Evolutionary conservation across 345 rosid species (phyloP).

Genomic region (Isatis tinctoria): DNA sequence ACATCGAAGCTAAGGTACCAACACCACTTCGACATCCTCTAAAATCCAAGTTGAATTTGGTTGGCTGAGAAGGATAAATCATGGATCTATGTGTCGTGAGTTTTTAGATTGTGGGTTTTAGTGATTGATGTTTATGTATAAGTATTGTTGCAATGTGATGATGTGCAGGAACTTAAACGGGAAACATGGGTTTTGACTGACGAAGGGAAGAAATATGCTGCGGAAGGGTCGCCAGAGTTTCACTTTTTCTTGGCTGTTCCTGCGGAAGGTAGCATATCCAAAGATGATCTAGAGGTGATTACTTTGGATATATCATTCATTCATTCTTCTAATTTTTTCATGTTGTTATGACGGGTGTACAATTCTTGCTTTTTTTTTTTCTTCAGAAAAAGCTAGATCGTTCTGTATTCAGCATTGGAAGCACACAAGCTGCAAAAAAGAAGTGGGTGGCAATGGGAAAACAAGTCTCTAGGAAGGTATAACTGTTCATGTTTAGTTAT

Average conservation of each 20-base stretch:
- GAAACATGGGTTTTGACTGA: constrained; percentile 44
- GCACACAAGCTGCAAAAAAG: constrained; percentile 73
- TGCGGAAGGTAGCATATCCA: constrained; percentile 55
- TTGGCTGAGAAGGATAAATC: background rate
- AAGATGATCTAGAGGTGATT: constrained; percentile 66
- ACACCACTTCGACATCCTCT: background rate
- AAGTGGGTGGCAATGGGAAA: constrained; percentile 93
- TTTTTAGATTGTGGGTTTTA: background rate
- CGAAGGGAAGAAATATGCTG: constrained; percentile 74
- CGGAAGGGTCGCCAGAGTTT: constrained; percentile 76
- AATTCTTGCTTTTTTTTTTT: constrained; percentile 1
- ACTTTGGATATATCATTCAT: too few relatives aligned
- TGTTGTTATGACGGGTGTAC: too few relatives aligned
- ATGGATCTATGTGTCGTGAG: background rate
- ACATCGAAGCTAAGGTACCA: constrained; percentile 60
- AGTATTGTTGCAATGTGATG: background rate
- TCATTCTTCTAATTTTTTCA: too few relatives aligned
- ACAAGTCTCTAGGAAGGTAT: constrained; percentile 81
- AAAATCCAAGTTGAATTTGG: background rate
- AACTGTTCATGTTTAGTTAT: background rate
- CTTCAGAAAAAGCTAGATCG: constrained; percentile 75
- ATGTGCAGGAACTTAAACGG: constrained; percentile 63
- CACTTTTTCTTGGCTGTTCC: constrained; percentile 74
- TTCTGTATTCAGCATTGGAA: constrained; percentile 66
- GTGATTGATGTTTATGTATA: background rate